Evolutionary conservation across 345 rosid genomes (phyloP), one percentile per base, ranked within the genome.

Genomic region (Hibiscus mutabilis): DNA sequence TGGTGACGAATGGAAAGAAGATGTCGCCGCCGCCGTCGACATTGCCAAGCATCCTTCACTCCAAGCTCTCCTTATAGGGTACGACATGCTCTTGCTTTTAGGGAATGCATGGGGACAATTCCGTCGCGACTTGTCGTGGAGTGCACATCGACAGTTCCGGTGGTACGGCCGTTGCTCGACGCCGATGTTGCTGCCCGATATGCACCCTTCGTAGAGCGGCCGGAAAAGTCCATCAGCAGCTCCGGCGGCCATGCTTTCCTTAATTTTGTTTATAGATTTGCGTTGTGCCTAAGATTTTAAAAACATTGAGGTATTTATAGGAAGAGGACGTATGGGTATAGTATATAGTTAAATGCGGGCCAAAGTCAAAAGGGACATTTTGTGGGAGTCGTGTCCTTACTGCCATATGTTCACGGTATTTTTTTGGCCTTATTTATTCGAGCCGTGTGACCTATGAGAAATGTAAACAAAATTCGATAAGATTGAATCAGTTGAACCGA

Each of bases 151-250:
- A 52, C 94, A 89, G 49, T 89, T 81, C 22, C 82, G 85, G 73
- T 86, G 93, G 72, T 88, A 88, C 6, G 91, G 93, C 51, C 96
- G 87, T 9, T 89, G 81, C 40, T 83, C 88, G 1, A 84, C 68
- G 33, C 76, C 75, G 12, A 74, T 44, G 52, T 88, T 88, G 6
- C 75, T 65, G 42, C 83, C 77, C 19, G 90, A 80, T 47, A 89
- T 76, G 70, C 88, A 84, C 5, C 89, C 92, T 9, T 88, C 88
- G 37, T 84, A 83, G 52, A 86, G 59, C 56, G 68, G 67, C 12
- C 84, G 83, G 75, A 88, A 82, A 11, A 88, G 56, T 24, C 89
- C 86, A 29, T 86, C 90, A 25, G 86, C 79, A 4, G 86, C 82
- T 60, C 88, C 80, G 0, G 84, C 15, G 55, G 89, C 86, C 84